phyloP scores from a whole-genome alignment of 345 rosid genomes.

The Acer saccharum region DNA sequence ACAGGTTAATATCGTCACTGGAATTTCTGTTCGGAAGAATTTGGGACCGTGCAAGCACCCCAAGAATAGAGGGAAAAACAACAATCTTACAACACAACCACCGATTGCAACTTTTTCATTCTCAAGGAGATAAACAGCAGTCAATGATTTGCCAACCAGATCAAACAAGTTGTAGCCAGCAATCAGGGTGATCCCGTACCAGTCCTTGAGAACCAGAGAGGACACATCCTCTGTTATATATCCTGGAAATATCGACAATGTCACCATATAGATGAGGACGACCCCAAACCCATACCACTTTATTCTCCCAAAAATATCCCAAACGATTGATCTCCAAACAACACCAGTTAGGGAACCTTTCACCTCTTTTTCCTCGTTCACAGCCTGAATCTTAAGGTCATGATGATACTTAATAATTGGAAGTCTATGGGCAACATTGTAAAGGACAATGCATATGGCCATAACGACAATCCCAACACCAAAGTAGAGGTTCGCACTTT shows the following conservation, averaged over 20 bases:
- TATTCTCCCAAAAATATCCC: conserved; percentile 57
- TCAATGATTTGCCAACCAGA: conserved; percentile 81
- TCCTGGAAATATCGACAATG: conserved; percentile 89
- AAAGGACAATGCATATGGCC: conserved; percentile 64
- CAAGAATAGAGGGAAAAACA: conserved; percentile 83
- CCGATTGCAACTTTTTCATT: conserved; percentile 71
- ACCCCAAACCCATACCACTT: conserved; percentile 84
- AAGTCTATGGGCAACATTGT: conserved; percentile 73
- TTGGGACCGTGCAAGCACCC: conserved; percentile 86
- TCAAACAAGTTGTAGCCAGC: conserved; percentile 84
- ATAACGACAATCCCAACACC: conserved; percentile 70
- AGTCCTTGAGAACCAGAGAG: conserved; percentile 73
- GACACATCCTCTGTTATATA: conserved; percentile 90
- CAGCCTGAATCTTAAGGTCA: conserved; percentile 58
- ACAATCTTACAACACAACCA: conserved; percentile 65
- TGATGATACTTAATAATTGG: conserved; percentile 78
- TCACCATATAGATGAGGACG: conserved; percentile 64
- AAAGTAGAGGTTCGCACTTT: conserved; percentile 83
- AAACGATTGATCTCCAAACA: conserved; percentile 64
- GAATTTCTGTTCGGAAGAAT: conserved; percentile 83
- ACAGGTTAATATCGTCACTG: conserved; percentile 73
- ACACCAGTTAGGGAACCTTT: conserved; percentile 55
- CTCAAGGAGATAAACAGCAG: conserved; percentile 61
- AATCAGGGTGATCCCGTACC: conserved; percentile 82
- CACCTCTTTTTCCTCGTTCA: conserved; percentile 50